These are phyloP conservation scores for Lyophyllum semitale DNA, from an alignment of 768 basidiomycete species.

Conservation along the genomic window DNA sequence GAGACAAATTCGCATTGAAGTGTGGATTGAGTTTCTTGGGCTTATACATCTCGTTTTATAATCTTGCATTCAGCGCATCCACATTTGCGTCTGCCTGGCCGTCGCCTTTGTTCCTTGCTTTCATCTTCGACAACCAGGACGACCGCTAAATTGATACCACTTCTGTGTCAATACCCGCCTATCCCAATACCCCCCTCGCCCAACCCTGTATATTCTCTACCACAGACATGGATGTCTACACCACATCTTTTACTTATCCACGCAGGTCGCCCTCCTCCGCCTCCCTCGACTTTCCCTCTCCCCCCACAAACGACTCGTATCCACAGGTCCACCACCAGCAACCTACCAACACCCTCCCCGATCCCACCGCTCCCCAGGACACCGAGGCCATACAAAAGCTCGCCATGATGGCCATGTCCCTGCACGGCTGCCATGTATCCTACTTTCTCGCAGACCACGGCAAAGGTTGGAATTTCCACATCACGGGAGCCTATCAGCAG, in stretches of 20 bases:
- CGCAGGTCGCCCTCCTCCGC: conserved; percentile 74
- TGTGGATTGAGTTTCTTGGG: conserved; percentile 25
- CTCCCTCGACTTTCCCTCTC: conserved; percentile 59
- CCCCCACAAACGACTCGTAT: conserved; percentile 38
- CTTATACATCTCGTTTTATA: conserved; percentile 23
- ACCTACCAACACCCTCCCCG: too few relatives aligned
- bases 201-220: conserved; percentile 29
- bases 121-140: conserved; percentile 28
- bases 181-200: conserved; percentile 40
- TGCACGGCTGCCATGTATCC: conserved; percentile 83
- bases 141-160: conserved; percentile 49
- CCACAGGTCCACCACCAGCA: too few relatives aligned
- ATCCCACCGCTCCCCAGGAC: conserved; percentile 47
- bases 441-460: conserved; percentile 74
- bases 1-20: conserved; percentile 26
- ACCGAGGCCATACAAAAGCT: conserved; percentile 80
- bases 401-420: conserved; percentile 73
- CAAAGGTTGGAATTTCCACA: conserved; percentile 84
- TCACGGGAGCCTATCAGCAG: conserved; percentile 90
- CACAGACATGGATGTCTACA: conserved; percentile 86
- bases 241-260: conserved; percentile 91
- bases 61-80: conserved; percentile 24
- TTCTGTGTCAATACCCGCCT: conserved; percentile 55
- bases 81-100: conserved; percentile 28
- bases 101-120: conserved; percentile 31